phyloP scores from a whole-genome alignment of 371 early-diverging fungal genomes.

The Saksenaea vasiformis region DNA sequence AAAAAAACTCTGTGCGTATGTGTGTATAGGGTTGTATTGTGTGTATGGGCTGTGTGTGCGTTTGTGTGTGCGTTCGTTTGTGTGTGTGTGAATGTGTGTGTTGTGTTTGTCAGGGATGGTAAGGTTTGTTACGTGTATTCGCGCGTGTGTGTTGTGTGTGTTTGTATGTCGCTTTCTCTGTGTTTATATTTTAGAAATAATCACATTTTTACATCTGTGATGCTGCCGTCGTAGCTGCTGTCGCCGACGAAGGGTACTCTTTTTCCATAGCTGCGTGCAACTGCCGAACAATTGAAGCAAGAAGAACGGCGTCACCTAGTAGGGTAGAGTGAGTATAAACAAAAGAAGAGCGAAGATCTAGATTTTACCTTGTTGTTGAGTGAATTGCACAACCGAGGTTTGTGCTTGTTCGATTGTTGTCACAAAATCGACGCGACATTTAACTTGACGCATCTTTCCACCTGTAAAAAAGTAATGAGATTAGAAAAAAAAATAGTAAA shows the following conservation, averaged over 20 bases:
- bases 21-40: not conserved
- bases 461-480: not conserved
- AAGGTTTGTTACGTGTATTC: not conserved
- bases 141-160: not conserved
- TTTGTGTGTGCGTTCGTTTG: not conserved
- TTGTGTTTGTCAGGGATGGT: not conserved
- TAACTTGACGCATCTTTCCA: slow-evolving; percentile 39
- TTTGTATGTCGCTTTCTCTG: not conserved
- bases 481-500: not conserved
- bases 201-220: not conserved
- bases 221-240: slow-evolving; percentile 2
- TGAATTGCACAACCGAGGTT: slow-evolving; percentile 38
- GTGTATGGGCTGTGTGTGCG: not conserved
- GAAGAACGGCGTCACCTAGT: slow-evolving; percentile 22
- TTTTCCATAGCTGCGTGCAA: slow-evolving; percentile 13
- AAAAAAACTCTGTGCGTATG: not conserved
- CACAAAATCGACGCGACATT: slow-evolving; percentile 46
- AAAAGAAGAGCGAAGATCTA: not conserved
- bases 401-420: slow-evolving; percentile 23
- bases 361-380: slow-evolving; percentile 40
- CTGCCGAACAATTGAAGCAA: slow-evolving; percentile 14
- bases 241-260: slow-evolving; percentile 5
- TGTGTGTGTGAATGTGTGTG: not conserved
- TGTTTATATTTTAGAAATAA: not conserved
- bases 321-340: not conserved